phyloP scores from a whole-genome alignment of 78 protist genomes.

The Kipferlia bialata region DNA sequence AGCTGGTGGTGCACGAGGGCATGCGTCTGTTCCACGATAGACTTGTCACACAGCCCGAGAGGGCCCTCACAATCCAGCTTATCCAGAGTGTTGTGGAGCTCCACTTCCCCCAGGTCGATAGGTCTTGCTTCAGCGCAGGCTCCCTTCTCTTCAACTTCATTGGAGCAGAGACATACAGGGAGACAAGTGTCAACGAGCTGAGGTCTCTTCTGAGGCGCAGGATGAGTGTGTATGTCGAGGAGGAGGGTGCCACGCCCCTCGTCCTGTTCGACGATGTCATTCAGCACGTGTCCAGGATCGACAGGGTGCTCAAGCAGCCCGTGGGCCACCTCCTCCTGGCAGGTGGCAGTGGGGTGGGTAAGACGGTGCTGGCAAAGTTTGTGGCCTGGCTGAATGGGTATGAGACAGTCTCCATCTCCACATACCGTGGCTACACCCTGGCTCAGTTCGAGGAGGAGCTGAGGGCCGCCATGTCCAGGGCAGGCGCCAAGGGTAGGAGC shows the following conservation, averaged over 20 bases:
- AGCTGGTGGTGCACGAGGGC: constrained; percentile 85
- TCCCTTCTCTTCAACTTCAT: constrained; percentile 73
- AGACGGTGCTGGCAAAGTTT: constrained; percentile 66
- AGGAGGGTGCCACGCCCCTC: constrained; percentile 72
- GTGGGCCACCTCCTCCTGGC: constrained; percentile 80
- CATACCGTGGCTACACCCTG: constrained; percentile 49
- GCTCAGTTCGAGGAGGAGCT: constrained; percentile 84
- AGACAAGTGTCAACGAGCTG: constrained; percentile 52
- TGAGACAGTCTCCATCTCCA: constrained; percentile 49
- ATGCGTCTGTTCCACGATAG: constrained; percentile 89
- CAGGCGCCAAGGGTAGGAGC: constrained; percentile 79
- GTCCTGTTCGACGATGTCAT: constrained; percentile 85
- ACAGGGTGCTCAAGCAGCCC: constrained; percentile 81
- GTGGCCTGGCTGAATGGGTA: constrained; percentile 75
- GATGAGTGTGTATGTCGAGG: constrained; percentile 70
- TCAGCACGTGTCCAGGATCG: constrained; percentile 75
- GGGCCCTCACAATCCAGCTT: constrained; percentile 59
- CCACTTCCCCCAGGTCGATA: constrained; percentile 48
- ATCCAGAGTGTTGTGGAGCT: constrained; percentile 41
- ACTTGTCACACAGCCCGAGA: constrained; percentile 59
- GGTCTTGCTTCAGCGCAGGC: constrained; percentile 1
- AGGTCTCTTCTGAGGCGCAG: constrained; percentile 60
- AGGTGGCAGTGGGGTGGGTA: constrained; percentile 82
- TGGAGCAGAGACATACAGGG: constrained; percentile 56
- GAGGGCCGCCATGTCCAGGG: constrained; percentile 62